Conservation (phyloP, 2,329 filamentous ascomycete species). For the Alternaria brassicae region DNA sequence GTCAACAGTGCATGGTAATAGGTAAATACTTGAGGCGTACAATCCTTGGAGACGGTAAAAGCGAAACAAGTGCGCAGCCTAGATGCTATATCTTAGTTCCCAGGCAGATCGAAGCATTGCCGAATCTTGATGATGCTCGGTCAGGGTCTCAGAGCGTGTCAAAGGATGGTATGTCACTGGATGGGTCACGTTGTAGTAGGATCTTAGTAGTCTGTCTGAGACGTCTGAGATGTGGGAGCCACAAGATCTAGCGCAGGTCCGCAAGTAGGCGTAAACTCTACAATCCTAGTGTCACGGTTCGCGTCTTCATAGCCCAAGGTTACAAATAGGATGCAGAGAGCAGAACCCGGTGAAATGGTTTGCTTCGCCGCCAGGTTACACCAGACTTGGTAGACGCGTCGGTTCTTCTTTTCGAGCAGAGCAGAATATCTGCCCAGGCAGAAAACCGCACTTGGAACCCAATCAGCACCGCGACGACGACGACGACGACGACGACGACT, state of each 20-base stretch:
- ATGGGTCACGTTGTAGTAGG: neutral
- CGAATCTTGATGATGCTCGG: neutral
- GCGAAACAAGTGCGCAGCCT: neutral
- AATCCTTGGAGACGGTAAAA: neutral
- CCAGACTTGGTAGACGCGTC: neutral
- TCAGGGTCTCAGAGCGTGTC: neutral
- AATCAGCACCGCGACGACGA: neutral
- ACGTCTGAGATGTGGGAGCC: constrained; percentile 1
- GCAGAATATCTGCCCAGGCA: constrained; percentile 7
- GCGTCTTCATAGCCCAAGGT: neutral
- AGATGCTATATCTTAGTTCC: neutral
- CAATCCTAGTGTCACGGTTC: neutral
- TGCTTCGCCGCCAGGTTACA: neutral
- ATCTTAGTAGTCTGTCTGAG: neutral
- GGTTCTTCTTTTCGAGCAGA: neutral
- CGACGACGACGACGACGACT: too few relatives aligned
- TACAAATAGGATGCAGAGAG: neutral
- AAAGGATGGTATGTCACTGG: neutral
- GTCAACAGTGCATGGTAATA: neutral
- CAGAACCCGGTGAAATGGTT: neutral
- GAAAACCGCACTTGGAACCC: neutral
- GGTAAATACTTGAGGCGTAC: neutral
- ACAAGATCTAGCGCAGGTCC: constrained; percentile 4
- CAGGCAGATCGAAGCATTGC: neutral
- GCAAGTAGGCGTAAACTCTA: constrained; percentile 6